phyloP scores from a whole-genome alignment of 2,329 filamentous ascomycete species.

The Microsporum ferrugineum region DNA sequence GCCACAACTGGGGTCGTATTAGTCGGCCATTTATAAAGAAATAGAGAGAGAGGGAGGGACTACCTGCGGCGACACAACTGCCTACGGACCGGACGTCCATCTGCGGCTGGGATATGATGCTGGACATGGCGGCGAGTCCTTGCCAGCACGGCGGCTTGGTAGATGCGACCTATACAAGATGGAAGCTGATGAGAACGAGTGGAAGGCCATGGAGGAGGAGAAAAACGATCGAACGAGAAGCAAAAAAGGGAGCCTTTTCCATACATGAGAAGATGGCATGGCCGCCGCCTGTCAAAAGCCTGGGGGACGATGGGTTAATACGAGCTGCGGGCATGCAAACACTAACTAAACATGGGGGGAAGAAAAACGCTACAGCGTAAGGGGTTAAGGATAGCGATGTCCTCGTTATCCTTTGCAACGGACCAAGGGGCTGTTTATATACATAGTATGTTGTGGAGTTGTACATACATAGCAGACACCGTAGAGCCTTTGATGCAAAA shows the following conservation, averaged over 20 bases:
- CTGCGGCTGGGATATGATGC: constrained; percentile 5
- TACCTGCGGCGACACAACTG: constrained; percentile 12
- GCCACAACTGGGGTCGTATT: constrained; percentile 8
- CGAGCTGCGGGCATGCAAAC: background rate
- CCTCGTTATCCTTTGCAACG: too few relatives aligned
- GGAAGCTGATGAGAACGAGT: background rate
- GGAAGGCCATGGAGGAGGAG: background rate
- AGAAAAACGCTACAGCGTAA: background rate
- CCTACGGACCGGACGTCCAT: constrained; percentile 12
- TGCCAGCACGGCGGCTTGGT: background rate
- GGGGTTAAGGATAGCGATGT: background rate
- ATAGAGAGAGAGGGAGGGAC: background rate
- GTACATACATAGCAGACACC: too few relatives aligned
- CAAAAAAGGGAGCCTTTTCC: background rate
- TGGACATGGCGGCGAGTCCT: background rate
- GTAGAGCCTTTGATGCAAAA: too few relatives aligned
- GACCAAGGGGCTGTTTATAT: too few relatives aligned
- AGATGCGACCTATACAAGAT: background rate
- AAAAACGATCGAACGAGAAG: background rate
- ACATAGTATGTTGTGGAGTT: too few relatives aligned
- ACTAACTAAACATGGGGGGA: too few relatives aligned
- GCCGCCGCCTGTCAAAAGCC: background rate
- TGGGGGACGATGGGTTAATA: background rate
- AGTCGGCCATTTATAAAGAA: background rate
- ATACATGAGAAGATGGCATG: background rate